phyloP scores from a whole-genome alignment of 2,329 filamentous ascomycete genomes.

The Trichoderma oligosporum region DNA sequence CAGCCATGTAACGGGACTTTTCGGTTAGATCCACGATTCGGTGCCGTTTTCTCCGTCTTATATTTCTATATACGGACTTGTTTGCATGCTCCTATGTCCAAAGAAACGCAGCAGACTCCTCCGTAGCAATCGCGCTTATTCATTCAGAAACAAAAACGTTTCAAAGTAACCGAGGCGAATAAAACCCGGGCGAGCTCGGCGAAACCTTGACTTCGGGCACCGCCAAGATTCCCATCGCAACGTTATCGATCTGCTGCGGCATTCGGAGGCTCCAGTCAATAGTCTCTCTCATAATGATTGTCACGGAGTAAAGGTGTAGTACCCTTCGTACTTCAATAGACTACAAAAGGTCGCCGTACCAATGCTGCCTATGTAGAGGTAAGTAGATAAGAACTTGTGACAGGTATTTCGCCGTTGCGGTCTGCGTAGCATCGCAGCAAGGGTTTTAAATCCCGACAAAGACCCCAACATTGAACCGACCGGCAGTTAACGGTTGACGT shows the following conservation, averaged over 20 bases:
- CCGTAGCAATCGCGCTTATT: neutral
- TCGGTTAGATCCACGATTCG: conserved; percentile 10
- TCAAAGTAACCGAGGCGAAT: neutral
- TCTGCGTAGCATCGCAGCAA: neutral
- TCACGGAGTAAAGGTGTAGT: too few relatives aligned
- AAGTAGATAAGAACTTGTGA: conserved; percentile 11
- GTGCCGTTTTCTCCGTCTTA: neutral
- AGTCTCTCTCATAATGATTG: neutral
- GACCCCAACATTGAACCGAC: conserved; percentile 5
- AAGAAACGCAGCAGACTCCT: too few relatives aligned
- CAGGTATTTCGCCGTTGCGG: neutral
- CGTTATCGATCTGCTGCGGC: conserved; percentile 16
- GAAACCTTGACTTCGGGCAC: neutral
- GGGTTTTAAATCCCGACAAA: neutral
- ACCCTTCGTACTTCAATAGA: neutral
- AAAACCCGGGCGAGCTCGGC: neutral
- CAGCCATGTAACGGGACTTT: neutral
- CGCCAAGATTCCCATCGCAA: neutral
- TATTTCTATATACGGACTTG: neutral
- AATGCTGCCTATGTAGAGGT: neutral
- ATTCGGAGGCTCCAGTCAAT: neutral
- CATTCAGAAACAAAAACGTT: neutral
- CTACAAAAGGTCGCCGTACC: neutral
- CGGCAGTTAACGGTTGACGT: conserved; percentile 3
- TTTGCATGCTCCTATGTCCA: neutral